Conservation (phyloP, 2,329 filamentous ascomycete species). For the Berkeleyomyces basicola region DNA sequence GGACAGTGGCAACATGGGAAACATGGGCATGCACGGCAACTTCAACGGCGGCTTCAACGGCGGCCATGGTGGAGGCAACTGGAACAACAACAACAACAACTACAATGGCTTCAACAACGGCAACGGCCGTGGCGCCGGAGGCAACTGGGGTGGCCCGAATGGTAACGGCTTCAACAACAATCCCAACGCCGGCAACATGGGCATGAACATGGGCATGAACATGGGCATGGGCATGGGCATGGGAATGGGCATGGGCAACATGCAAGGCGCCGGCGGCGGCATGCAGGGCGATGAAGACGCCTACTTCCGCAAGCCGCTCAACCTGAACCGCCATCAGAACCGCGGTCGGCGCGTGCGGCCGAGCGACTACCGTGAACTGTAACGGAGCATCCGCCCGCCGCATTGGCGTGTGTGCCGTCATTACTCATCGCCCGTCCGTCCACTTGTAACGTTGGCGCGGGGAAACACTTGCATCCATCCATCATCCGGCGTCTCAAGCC, state of each 20-base stretch:
- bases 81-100: slow-evolving; percentile 21
- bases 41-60: slow-evolving; percentile 5
- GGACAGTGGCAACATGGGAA: neutral
- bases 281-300: slow-evolving; percentile 53
- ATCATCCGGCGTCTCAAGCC: no score
- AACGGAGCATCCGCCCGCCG: slow-evolving; percentile 15
- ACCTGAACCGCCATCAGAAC: slow-evolving; percentile 79
- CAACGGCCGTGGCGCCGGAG: neutral
- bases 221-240: slow-evolving; percentile 19
- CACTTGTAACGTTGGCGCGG: no score
- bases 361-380: slow-evolving; percentile 81
- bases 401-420: neutral
- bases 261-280: slow-evolving; percentile 19
- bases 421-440: neutral
- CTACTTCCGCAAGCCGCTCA: slow-evolving; percentile 91
- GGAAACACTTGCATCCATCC: no score
- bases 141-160: neutral
- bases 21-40: slow-evolving; percentile 20
- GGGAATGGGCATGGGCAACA: slow-evolving; percentile 21
- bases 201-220: slow-evolving; percentile 18
- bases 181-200: slow-evolving; percentile 14
- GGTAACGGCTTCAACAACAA: slow-evolving; percentile 3
- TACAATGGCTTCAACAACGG: slow-evolving; percentile 5
- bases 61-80: neutral
- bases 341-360: slow-evolving; percentile 64